Evolutionary conservation across 73 alveolate species (phyloP), one percentile per base, ranked within the genome.

Genomic region (Symbiodinium pilosum): DNA sequence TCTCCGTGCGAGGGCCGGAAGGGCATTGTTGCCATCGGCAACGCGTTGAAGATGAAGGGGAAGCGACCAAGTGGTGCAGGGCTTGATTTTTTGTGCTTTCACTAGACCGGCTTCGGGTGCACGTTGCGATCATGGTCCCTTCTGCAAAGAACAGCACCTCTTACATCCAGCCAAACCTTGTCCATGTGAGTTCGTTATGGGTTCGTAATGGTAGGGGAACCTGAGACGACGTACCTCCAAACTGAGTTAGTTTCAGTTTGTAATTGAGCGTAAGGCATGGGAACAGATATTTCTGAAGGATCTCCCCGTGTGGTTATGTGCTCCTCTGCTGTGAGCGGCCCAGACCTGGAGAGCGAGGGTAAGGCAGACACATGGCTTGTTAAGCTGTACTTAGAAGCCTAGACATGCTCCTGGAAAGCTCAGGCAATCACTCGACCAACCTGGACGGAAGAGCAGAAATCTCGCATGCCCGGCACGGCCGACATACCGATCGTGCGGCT

Each of bases 271-370:
- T n/a, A n/a, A n/a, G n/a, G n/a, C n/a, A n/a, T n/a, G n/a, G n/a
- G n/a, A n/a, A n/a, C n/a, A n/a, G n/a, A n/a, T n/a, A n/a, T 9
- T n/a, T 26, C 81, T 24, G 38, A 28, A 32, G 85, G 85, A 42
- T n/a, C 95, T 7, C 86, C 95, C 21, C 86, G 95, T 3, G 95
- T 88, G 85, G 86, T 88, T 26, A 88, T 88, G 95, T 88, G 95
- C 30, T 88, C 95, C 69, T 88, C 95, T 4, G 95, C 95, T 9
- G 84, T n/a, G 36, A 39, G 84, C 16, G 84, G 21, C 84, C 43
- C 42, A n/a, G 39, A 4, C 41, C 84, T 39, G 34, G 34, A 30
- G 41, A 30, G n/a, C n/a, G n/a, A n/a, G n/a, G 20, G 69, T 9
- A 52, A 12, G 69, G 69, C 9, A 52, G 28, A 52, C 20, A 12